Evolutionary conservation across 768 basidiomycete genomes (phyloP).

Genomic region (Clavaria fumosa): DNA sequence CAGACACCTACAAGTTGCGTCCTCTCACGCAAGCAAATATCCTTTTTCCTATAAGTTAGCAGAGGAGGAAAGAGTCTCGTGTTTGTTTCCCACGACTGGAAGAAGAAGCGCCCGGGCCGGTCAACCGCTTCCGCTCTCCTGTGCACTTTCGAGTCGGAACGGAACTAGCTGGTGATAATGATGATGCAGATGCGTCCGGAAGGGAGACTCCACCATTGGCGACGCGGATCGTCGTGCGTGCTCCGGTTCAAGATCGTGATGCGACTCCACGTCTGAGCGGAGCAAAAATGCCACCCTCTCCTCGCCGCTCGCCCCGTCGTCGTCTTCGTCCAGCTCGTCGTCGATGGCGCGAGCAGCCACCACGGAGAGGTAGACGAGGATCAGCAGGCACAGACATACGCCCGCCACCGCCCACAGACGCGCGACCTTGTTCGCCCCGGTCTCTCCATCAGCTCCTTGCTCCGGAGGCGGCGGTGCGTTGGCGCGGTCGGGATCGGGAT

Average conservation of each 20-base stretch:
- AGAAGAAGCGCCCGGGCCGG: no score
- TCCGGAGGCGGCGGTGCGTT: slow-evolving; percentile 17
- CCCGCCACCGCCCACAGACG: slow-evolving; percentile 55
- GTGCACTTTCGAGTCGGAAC: no score
- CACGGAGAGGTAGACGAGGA: slow-evolving; percentile 67
- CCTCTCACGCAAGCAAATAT: no score
- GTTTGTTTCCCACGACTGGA: no score
- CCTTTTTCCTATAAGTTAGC: no score
- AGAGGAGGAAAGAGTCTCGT: no score
- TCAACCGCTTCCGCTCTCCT: no score
- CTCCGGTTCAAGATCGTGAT: no score
- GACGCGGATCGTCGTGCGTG: no score
- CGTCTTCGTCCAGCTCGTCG: slow-evolving; percentile 31
- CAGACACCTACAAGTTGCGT: no score
- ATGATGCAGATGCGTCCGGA: not conserved
- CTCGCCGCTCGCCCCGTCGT: slow-evolving; percentile 24
- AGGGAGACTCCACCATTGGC: slow-evolving; percentile 4
- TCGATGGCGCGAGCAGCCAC: slow-evolving; percentile 57
- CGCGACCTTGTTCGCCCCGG: slow-evolving; percentile 32
- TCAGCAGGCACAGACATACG: slow-evolving; percentile 51
- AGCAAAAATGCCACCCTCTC: slow-evolving; percentile 40
- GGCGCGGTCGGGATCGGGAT: no score
- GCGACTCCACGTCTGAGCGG: slow-evolving; percentile 14
- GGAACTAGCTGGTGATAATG: no score
- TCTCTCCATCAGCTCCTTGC: slow-evolving; percentile 13